Percentiles rank a stretch among this genome's conserved stretches.
Conservation (phyloP, 768 basidiomycete genomes). For the Termitomyces sp. region DNA sequence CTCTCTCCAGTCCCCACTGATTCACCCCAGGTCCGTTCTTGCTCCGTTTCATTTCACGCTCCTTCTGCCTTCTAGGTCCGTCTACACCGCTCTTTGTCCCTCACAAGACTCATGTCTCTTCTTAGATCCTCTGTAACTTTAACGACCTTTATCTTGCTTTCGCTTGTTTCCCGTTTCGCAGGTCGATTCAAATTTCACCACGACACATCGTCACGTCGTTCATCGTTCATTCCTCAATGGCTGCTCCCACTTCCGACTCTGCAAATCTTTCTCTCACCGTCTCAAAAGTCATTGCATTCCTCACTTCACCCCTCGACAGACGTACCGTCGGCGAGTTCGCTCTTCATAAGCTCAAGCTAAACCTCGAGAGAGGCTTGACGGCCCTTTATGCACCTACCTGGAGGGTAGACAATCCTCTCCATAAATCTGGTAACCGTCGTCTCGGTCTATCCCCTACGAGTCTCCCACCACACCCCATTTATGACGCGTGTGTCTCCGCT, state of each 20-base stretch:
- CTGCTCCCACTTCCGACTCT: conserved; percentile 23
- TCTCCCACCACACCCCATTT: conserved; percentile 68
- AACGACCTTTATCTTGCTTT: conserved; percentile 14
- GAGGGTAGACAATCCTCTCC: conserved; percentile 58
- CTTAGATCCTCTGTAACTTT: conserved; percentile 8
- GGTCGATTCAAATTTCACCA: conserved; percentile 51
- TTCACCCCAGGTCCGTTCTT: background rate
- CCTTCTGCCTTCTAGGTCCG: conserved; percentile 3
- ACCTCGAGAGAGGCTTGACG: conserved; percentile 71
- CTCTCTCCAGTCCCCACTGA: conserved; percentile 18
- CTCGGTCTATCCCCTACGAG: conserved; percentile 67
- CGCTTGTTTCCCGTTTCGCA: conserved; percentile 40
- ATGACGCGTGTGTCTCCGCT: conserved; percentile 64
- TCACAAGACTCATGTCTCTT: conserved; percentile 5
- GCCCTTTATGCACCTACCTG: conserved; percentile 67
- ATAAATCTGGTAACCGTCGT: conserved; percentile 70
- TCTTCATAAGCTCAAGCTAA: conserved; percentile 62
- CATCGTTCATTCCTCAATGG: conserved; percentile 29
- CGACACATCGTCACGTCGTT: conserved; percentile 18
- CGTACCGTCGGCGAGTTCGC: conserved; percentile 48
- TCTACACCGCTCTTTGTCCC: background rate
- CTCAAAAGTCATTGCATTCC: conserved; percentile 69
- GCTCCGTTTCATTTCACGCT: conserved; percentile 3
- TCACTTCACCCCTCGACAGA: conserved; percentile 59
- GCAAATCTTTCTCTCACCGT: conserved; percentile 61